These are phyloP conservation scores for Candida sojae DNA, from an alignment of 1,139 yeast species.

Conservation along the genomic window DNA sequence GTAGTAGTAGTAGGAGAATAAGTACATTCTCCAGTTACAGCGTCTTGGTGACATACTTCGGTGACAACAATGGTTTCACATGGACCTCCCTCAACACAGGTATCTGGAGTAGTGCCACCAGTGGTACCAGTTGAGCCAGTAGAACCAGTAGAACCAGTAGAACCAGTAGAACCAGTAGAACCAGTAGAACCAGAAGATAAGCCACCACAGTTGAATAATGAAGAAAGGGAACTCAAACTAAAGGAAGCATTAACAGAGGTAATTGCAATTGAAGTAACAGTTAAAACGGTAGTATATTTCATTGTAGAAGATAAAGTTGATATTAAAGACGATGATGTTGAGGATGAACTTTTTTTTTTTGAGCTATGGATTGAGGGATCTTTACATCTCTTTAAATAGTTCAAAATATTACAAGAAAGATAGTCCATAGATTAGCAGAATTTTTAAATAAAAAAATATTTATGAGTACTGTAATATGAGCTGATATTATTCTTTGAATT, in stretches of 20 bases:
- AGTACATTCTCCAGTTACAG: not conserved
- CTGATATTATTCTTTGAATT: too few relatives aligned
- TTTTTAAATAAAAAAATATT: too few relatives aligned
- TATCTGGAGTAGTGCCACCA: not conserved
- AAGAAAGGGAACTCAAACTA: not conserved
- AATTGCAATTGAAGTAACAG: not conserved
- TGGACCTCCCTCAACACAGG: not conserved
- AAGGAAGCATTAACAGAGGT: not conserved
- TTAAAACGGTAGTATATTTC: constrained; percentile 2
- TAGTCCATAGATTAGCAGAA: too few relatives aligned
- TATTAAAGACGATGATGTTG: too few relatives aligned
- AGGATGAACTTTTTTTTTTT: too few relatives aligned
- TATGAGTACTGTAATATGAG: too few relatives aligned
- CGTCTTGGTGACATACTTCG: too few relatives aligned
- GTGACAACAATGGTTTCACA: too few relatives aligned
- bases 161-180: not conserved
- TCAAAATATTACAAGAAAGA: too few relatives aligned
- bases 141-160: not conserved
- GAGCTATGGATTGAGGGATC: too few relatives aligned
- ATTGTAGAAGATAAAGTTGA: not conserved
- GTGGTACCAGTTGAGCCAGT: not conserved
- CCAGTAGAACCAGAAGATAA: not conserved
- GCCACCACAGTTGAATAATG: not conserved
- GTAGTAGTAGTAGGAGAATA: not conserved
- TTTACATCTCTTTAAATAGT: too few relatives aligned